phyloP scores from a whole-genome alignment of 768 basidiomycete species.

The Phaffia tasmanica region DNA sequence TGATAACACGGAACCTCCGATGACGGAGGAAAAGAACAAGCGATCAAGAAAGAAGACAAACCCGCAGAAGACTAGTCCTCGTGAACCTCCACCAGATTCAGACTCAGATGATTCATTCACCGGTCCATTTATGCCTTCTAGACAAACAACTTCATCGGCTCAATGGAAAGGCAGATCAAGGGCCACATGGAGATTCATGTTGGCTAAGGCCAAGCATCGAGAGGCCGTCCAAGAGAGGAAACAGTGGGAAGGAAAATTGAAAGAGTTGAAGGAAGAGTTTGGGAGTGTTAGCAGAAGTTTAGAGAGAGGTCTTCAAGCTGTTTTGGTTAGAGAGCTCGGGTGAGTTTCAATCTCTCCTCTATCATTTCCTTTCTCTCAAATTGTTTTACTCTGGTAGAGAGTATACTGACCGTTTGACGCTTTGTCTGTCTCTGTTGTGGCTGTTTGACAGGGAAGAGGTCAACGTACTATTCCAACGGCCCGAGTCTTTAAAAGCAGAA shows the following conservation, averaged over 20 bases:
- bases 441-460: too few relatives aligned
- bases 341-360: neutral
- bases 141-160: neutral
- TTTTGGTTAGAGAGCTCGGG: constrained; percentile 11
- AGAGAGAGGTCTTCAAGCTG: constrained; percentile 17
- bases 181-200: neutral
- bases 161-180: neutral
- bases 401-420: too few relatives aligned
- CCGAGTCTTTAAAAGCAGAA: too few relatives aligned
- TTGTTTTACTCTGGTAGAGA: too few relatives aligned
- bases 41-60: neutral
- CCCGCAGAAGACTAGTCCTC: neutral
- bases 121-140: constrained; percentile 10
- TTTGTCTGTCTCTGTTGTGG: too few relatives aligned
- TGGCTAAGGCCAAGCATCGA: constrained; percentile 14
- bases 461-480: too few relatives aligned
- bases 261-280: constrained; percentile 7
- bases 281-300: constrained; percentile 3
- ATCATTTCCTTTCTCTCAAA: too few relatives aligned
- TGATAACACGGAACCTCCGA: neutral
- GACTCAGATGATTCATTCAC: constrained; percentile 25
- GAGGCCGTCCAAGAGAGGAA: constrained; percentile 5
- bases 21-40: neutral
- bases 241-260: constrained; percentile 9
- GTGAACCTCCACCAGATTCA: constrained; percentile 6